These are phyloP conservation scores for Leccinum incarnatum DNA, from an alignment of 768 basidiomycete species.

Conservation along the genomic window DNA sequence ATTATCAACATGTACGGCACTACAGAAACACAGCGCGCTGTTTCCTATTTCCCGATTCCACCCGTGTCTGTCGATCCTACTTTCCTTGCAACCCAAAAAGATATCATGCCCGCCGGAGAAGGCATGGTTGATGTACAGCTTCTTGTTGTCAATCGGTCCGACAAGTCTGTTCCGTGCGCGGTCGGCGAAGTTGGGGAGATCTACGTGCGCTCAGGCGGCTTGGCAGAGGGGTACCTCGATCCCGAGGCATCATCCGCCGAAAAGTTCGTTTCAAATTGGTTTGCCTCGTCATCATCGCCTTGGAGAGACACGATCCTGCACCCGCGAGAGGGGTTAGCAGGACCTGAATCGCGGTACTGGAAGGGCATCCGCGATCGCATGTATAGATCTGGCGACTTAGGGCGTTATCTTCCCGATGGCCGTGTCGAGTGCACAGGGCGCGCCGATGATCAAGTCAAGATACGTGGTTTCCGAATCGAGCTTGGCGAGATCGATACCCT, in stretches of 20 bases:
- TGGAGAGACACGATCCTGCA: constrained; percentile 73
- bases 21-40: constrained; percentile 98
- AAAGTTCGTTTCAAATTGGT: constrained; percentile 97
- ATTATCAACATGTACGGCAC: constrained; percentile 99
- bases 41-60: constrained; percentile 94
- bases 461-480: constrained; percentile 98
- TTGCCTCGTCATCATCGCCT: constrained; percentile 45
- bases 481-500: constrained; percentile 97
- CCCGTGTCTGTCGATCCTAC: constrained; percentile 79
- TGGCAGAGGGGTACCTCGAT: constrained; percentile 95
- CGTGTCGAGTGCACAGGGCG: constrained; percentile 95
- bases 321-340: constrained; percentile 53
- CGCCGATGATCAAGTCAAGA: constrained; percentile 99
- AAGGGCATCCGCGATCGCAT: constrained; percentile 94
- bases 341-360: constrained; percentile 81
- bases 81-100: constrained; percentile 92
- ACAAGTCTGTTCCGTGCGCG: constrained; percentile 82
- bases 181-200: constrained; percentile 98
- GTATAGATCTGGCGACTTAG: constrained; percentile 97
- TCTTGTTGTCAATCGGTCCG: constrained; percentile 88
- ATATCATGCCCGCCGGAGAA: constrained; percentile 95
- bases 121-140: constrained; percentile 99
- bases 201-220: constrained; percentile 92
- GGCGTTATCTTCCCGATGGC: constrained; percentile 89
- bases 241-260: constrained; percentile 76